Conservation (phyloP, 352 stramenopile genomes). For the Phytopythium delawarense region DNA sequence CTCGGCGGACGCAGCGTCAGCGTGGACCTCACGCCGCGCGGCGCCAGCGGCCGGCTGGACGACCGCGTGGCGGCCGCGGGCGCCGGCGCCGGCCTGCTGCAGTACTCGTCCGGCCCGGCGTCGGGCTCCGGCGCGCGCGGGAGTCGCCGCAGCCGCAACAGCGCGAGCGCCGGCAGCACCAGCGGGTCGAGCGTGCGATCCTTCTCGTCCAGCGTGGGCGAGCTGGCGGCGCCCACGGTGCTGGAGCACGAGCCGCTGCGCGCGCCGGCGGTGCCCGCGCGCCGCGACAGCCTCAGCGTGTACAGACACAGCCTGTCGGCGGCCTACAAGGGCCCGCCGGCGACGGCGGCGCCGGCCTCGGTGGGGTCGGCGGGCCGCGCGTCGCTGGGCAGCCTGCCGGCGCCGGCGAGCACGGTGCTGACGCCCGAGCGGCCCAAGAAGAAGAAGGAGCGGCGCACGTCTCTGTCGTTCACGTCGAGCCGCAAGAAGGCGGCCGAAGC, state of each 20-base stretch:
- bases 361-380: background rate
- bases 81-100: background rate
- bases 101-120: background rate
- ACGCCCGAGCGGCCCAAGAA: constrained; percentile 20
- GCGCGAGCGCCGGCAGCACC: background rate
- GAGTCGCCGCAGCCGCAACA: constrained; percentile 5
- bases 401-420: constrained; percentile 4
- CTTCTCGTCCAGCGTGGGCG: constrained; percentile 4
- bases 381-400: constrained; percentile 1
- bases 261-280: background rate
- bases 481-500: constrained; percentile 18
- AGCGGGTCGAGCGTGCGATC: background rate
- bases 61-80: background rate
- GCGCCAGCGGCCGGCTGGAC: constrained; percentile 15
- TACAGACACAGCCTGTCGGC: constrained; percentile 12
- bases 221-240: constrained; percentile 5
- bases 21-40: constrained; percentile 16
- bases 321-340: background rate
- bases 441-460: constrained; percentile 41
- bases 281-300: constrained; percentile 6
- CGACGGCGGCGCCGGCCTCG: background rate
- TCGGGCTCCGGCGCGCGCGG: constrained; percentile 5
- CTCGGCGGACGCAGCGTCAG: constrained; percentile 29
- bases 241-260: background rate
- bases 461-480: constrained; percentile 38